Evolutionary conservation across 257 asterid species (phyloP).

Genomic region (Verbascum thapsus): DNA sequence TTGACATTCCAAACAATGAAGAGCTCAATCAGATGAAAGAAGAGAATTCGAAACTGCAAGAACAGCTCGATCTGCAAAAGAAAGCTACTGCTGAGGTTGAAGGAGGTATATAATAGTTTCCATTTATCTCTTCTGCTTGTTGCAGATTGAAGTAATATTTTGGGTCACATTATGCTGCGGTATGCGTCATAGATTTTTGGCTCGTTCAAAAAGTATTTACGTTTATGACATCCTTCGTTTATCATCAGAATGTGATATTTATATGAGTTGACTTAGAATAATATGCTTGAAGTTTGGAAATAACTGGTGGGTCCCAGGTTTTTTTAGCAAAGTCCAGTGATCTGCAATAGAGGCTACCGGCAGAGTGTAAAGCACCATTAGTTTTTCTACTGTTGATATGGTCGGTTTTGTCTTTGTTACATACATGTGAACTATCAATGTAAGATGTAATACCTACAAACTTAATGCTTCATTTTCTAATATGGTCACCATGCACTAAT

Average conservation of each 20-base stretch:
- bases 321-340: neutral
- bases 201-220: neutral
- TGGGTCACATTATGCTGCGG: constrained; percentile 11
- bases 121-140: constrained; percentile 16
- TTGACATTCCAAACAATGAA: constrained; percentile 77
- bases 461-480: constrained; percentile 16
- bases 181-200: neutral
- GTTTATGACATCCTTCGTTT: neutral
- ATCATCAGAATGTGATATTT: neutral
- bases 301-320: neutral
- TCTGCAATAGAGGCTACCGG: neutral
- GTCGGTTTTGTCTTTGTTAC: neutral
- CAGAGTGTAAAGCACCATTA: neutral
- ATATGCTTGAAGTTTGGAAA: constrained; percentile 1
- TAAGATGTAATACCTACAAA: neutral
- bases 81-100: constrained; percentile 66
- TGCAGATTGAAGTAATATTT: neutral
- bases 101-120: constrained; percentile 50
- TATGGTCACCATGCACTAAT: constrained; percentile 17
- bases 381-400: constrained; percentile 4
- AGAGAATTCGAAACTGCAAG: constrained; percentile 71
- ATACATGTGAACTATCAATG: neutral
- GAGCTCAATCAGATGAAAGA: constrained; percentile 88
- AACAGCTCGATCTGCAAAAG: constrained; percentile 53
- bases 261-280: neutral